Evolutionary conservation across 2,329 filamentous ascomycete species (phyloP).

Genomic region (Clarireedia homoeocarpa): DNA sequence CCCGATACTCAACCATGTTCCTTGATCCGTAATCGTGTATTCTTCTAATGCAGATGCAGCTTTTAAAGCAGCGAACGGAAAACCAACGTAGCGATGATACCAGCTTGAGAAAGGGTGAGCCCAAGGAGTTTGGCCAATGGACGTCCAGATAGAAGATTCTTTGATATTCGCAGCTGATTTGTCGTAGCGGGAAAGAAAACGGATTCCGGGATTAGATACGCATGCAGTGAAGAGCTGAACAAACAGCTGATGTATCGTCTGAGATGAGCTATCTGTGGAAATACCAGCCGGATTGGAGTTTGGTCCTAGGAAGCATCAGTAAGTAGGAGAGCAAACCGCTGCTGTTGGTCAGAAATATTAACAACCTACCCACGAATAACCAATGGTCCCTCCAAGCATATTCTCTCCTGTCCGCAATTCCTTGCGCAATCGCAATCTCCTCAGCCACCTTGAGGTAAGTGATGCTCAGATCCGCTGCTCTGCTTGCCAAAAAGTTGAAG

Average conservation of each 20-base stretch:
- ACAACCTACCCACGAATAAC: slow-evolving; percentile 33
- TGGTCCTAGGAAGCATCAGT: slow-evolving; percentile 14
- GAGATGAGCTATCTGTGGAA: slow-evolving; percentile 25
- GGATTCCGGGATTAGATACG: slow-evolving; percentile 29
- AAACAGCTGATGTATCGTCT: slow-evolving; percentile 27
- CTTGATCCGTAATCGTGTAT: slow-evolving; percentile 40
- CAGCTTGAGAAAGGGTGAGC: slow-evolving; percentile 36
- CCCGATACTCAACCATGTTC: slow-evolving; percentile 36
- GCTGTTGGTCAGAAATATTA: background rate
- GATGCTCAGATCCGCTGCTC: slow-evolving; percentile 37
- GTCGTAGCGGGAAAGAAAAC: slow-evolving; percentile 39
- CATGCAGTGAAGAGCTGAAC: slow-evolving; percentile 29
- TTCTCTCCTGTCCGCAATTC: slow-evolving; percentile 31
- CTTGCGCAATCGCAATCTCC: slow-evolving; percentile 35
- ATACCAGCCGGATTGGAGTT: slow-evolving; percentile 31
- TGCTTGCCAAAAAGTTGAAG: slow-evolving; percentile 36
- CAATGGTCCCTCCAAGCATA: slow-evolving; percentile 42
- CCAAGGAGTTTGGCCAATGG: slow-evolving; percentile 41
- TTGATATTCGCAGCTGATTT: slow-evolving; percentile 44
- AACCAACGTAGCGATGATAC: slow-evolving; percentile 40
- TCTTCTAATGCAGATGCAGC: slow-evolving; percentile 35
- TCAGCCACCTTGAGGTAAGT: slow-evolving; percentile 38
- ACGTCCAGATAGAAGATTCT: slow-evolving; percentile 37
- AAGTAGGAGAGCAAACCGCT: background rate
- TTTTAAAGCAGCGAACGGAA: slow-evolving; percentile 37